Base-by-base conservation (phyloP, 768 basidiomycete genomes). In the Clathrus columnatus region DNA sequence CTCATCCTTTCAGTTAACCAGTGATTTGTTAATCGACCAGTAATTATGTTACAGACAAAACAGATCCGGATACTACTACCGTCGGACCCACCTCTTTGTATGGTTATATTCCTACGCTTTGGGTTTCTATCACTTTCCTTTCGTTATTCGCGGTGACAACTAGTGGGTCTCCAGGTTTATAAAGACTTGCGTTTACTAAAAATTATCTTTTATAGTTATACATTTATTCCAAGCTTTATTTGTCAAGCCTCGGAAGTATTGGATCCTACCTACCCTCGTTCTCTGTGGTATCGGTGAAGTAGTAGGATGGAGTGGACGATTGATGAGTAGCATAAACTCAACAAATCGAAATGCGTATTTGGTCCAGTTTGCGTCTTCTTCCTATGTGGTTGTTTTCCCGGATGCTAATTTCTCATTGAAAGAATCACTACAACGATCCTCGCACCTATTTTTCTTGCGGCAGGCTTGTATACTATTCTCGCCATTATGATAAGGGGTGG, bases 381-480 rank as follows among this genome's bases (percentile, higher is more conserved):
- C 36, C 20, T 18, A 4, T 3, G n/a, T n/a, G 36, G n/a, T 3
- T n/a, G n/a, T 2, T 36, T 4, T 14, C 10, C 2, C 36, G n/a
- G 36, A 14, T 16, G 36, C 36, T 36, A 11, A 32, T 7, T 7
- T 7, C 7, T 32, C 16, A 7, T 32, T 7, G 4, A n/a, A 58
- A 81, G 80, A 63, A 77, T 81, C n/a, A 67, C 68, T 5, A 66
- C 68, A 6, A 77, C 78, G 2, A 81, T 85, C 61, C 66, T 83
- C 42, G 75, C 74, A 1, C 82, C 82, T 1, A 79, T 79, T 0
- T 80, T 80, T 21, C 65, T 82, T 32, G 67, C 79, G 17, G 82
- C 82, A 0, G 80, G 80, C 11, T 79, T 77, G 59, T 85, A 84
- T 63, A 70, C 82, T 42, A 73, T 82, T 18, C 69, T 84, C 10